Percentiles rank a stretch among this genome's conserved stretches.
phyloP scores from a whole-genome alignment of 352 stramenopile genomes.

The Pythium rishiriense region DNA sequence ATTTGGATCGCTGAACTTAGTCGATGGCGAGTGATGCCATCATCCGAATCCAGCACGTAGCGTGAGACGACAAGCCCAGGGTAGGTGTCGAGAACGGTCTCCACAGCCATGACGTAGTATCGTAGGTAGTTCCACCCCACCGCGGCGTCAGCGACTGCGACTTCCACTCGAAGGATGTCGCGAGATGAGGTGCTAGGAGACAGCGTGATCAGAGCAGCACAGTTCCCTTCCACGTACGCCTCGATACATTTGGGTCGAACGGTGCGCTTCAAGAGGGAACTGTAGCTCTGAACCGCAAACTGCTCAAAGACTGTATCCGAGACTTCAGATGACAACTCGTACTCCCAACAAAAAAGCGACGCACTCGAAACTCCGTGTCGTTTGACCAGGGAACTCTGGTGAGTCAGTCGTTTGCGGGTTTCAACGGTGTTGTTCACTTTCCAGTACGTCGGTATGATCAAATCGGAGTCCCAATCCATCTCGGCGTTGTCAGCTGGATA shows the following conservation, averaged over 20 bases:
- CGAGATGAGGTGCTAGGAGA: not conserved
- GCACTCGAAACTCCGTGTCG: conserved; percentile 6
- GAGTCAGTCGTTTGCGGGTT: not conserved
- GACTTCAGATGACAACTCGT: conserved; percentile 21
- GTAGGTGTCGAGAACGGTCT: conserved; percentile 22
- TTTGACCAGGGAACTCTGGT: not conserved
- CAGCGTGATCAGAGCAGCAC: conserved; percentile 10
- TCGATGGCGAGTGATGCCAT: not conserved
- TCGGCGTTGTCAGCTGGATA: conserved; percentile 16
- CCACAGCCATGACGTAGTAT: conserved; percentile 22
- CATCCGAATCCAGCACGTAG: conserved; percentile 16
- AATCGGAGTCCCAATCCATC: conserved; percentile 24
- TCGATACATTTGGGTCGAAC: conserved; percentile 22
- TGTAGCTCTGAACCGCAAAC: conserved; percentile 28
- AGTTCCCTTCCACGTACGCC: conserved; percentile 8
- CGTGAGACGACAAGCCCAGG: conserved; percentile 8
- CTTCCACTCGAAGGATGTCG: conserved; percentile 17
- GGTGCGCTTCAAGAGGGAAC: not conserved
- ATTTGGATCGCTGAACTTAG: conserved; percentile 4
- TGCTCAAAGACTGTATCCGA: conserved; percentile 29
- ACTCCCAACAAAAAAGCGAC: conserved; percentile 22
- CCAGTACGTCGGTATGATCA: conserved; percentile 29
- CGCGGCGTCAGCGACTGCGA: not conserved
- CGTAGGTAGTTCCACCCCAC: conserved; percentile 9
- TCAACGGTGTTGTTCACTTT: not conserved